Base-by-base conservation (phyloP, 495 filamentous ascomycete species). In the Neurospora sp. region DNA sequence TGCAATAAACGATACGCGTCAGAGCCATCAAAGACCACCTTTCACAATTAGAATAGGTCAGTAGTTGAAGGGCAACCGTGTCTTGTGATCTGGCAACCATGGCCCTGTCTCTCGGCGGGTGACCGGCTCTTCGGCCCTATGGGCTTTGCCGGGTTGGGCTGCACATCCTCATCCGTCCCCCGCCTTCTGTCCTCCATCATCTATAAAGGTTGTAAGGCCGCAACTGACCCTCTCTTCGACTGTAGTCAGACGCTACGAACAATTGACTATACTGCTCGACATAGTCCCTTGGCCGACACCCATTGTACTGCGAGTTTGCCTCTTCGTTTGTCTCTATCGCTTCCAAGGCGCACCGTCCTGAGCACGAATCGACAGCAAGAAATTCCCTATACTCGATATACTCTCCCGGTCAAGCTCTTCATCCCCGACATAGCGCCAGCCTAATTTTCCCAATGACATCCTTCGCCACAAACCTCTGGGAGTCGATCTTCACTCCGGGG, bases 401-500 rank as follows among this genome's bases (percentile, higher is more conserved):
- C 11, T 9, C 20, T 41, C 12, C 9, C 70, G 16, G 27, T 20
- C 70, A 46, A 71, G 5, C 6, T 54, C 40, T 48, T 46, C n/a
- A 20, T 66, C n/a, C 38, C 18, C 54, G 18, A 23, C 31, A 12
- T 69, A 40, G n/a, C 27, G 44, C 41, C 37, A 59, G 66, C 71
- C 70, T 39, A 71, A 82, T 62, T 81, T 66, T 66, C 27, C 3
- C 54, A 66, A 98, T 98, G 94, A 88, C 90, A 20, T 85, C 88
- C 76, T 98, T 99, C 81, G 74, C 97, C 72, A 85, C 88, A 72
- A 88, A 93, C 72, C 91, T 99, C 72, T 96, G 93, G 91, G 87
- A 89, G 77, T 97, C 94, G 78, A 89, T 99, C 86, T 97, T 98
- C 85, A 93, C 91, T 1, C 92, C 94, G 0, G 94, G 94, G 73